Conservation (phyloP, 495 filamentous ascomycete genomes). For the Aspergillus leporis region DNA sequence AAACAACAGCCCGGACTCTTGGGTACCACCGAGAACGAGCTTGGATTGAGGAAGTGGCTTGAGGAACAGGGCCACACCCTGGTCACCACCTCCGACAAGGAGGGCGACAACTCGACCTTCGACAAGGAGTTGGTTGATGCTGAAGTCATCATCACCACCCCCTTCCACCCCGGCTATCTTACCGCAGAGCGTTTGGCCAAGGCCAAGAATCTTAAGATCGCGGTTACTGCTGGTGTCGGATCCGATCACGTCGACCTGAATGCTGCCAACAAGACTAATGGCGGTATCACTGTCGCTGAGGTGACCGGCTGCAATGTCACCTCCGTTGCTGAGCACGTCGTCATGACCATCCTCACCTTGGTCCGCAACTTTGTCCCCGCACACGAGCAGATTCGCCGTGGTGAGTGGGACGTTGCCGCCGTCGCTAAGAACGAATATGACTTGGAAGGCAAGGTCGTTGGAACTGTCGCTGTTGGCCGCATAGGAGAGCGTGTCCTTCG, state of each 20-base stretch:
- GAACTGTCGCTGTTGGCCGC: slow-evolving; percentile 94
- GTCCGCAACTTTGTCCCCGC: slow-evolving; percentile 98
- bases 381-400: slow-evolving; percentile 85
- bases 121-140: slow-evolving; percentile 95
- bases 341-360: slow-evolving; percentile 97
- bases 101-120: slow-evolving; percentile 88
- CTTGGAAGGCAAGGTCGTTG: slow-evolving; percentile 95
- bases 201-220: slow-evolving; percentile 98
- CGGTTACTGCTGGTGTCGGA: slow-evolving; percentile 94
- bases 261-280: slow-evolving; percentile 97
- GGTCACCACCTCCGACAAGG: slow-evolving; percentile 97
- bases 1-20: slow-evolving; percentile 80
- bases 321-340: slow-evolving; percentile 89
- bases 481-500: slow-evolving; percentile 98
- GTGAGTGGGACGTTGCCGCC: slow-evolving; percentile 93
- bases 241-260: slow-evolving; percentile 98
- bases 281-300: slow-evolving; percentile 94
- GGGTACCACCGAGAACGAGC: slow-evolving; percentile 96
- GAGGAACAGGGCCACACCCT: slow-evolving; percentile 94
- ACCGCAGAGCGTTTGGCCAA: slow-evolving; percentile 94
- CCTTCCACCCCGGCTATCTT: slow-evolving; percentile 98
- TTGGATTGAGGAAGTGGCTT: slow-evolving; percentile 93
- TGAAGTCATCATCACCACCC: slow-evolving; percentile 98
- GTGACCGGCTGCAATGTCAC: slow-evolving; percentile 94
- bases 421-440: slow-evolving; percentile 98